Evolutionary conservation across 202 grass and related monocot species (phyloP).

Genomic region (Dendrocalamus latiflorus): DNA sequence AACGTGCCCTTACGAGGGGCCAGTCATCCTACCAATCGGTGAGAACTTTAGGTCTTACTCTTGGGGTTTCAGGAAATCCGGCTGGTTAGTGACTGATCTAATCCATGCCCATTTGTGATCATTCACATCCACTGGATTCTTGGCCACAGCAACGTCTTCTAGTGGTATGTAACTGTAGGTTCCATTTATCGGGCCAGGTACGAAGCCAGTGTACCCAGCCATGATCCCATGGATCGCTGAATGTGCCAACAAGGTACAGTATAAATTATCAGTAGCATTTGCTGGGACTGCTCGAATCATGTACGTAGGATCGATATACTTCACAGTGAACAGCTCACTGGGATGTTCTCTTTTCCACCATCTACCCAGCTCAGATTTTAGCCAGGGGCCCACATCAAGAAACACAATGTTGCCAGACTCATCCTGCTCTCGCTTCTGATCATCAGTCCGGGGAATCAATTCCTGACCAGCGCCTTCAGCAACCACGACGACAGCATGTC

Average conservation of each 20-base stretch:
- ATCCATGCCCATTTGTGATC: constrained; percentile 96
- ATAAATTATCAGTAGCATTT: constrained; percentile 77
- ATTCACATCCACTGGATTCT: constrained; percentile 66
- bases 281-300: no score
- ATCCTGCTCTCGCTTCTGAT: constrained; percentile 54
- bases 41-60: background rate
- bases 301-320: constrained; percentile 95
- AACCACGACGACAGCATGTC: constrained; percentile 68
- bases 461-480: constrained; percentile 91
- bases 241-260: constrained; percentile 81
- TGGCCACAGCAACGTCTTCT: constrained; percentile 62
- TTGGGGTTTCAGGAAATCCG: constrained; percentile 48
- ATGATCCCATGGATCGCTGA: constrained; percentile 79
- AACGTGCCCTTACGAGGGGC: background rate
- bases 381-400: constrained; percentile 57
- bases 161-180: constrained; percentile 80
- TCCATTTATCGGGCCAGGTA: constrained; percentile 63
- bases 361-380: constrained; percentile 61
- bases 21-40: background rate
- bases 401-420: constrained; percentile 75
- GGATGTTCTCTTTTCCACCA: constrained; percentile 78
- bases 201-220: constrained; percentile 79
- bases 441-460: constrained; percentile 57
- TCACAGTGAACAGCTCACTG: constrained; percentile 62
- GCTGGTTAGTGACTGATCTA: constrained; percentile 69